Base-by-base conservation (phyloP, 228 moss, liverwort and hornwort species). In the Sphagnum magellanicum region DNA sequence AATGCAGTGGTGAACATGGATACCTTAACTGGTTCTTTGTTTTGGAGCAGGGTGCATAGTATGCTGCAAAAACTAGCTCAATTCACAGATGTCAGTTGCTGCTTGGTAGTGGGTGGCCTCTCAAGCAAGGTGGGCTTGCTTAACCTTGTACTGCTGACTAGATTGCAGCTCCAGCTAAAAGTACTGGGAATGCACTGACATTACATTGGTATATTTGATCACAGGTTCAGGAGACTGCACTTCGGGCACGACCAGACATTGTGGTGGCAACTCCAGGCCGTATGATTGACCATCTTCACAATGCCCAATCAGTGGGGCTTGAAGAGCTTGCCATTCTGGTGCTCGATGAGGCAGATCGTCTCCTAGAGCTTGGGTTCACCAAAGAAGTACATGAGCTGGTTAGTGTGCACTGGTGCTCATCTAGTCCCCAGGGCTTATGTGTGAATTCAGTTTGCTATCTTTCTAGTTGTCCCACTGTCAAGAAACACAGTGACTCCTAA, bases 231-330 rank as follows among this genome's bases (percentile, higher is more conserved):
- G 93, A 98, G 74, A 80, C 87, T 77, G 85, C 88, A 58, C 73
- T 93, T 48, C 85, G 98, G 67, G 81, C 92, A 68, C 88, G 87
- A 72, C 94, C 98, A 49, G 98, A 98, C 77, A 84, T 98, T 78
- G 91, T 98, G 66, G 92, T 98, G 68, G 92, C 98, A 51, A 98
- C 93, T 66, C 94, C 92, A 59, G 98, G 98, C 50, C 90, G 94
- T 61, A 92, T 93, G 90, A 90, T 93, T 60, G 98, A 92, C 50
- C 93, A 93, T 67, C 81, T 93, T 78, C 98, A 93, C 50, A 93
- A 98, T 81, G 76, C 98, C 0, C 89, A 87, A 16, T 92, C 92
- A 57, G 89, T 93, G 48, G 98, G 93, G 68, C 72, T 92, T 67
- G 98, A 98, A 74, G 93, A 98, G 75, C 78, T 98, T 51, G 83